Conservation (phyloP, 2,329 filamentous ascomycete genomes). For the Cladophialophora immunda region DNA sequence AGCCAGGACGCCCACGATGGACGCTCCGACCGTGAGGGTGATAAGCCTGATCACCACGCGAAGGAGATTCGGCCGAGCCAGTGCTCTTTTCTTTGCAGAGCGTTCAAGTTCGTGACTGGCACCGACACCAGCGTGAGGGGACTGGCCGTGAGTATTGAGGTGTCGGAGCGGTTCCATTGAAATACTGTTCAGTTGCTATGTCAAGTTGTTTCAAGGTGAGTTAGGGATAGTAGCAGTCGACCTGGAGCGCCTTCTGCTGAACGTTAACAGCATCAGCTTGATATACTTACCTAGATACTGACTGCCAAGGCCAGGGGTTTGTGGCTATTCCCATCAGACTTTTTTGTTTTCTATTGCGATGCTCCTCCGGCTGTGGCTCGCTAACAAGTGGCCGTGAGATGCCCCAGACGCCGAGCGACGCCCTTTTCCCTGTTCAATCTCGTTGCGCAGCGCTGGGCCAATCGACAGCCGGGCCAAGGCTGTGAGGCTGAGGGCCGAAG, state of each 20-base stretch:
- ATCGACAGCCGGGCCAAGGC: slow-evolving; percentile 3
- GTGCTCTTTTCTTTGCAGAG: background rate
- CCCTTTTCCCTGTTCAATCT: background rate
- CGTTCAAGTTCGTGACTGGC: background rate
- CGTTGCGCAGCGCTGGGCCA: background rate
- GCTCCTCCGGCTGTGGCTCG: too few species aligned
- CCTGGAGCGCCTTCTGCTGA: too few species aligned
- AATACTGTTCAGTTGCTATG: too few species aligned
- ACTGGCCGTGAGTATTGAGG: background rate
- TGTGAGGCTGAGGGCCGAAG: slow-evolving; percentile 1
- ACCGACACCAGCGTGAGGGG: background rate
- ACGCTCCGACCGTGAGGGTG: slow-evolving; percentile 11
- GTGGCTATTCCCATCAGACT: too few species aligned
- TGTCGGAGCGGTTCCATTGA: background rate
- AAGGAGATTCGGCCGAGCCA: slow-evolving; percentile 3
- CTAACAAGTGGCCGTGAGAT: too few species aligned
- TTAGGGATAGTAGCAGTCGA: too few species aligned
- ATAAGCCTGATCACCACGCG: slow-evolving; percentile 18
- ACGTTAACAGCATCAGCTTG: too few species aligned
- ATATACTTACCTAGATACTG: too few species aligned
- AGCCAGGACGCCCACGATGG: slow-evolving; percentile 19
- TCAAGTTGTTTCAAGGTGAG: too few species aligned
- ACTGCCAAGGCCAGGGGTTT: too few species aligned
- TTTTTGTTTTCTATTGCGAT: too few species aligned
- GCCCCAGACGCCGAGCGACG: too few species aligned